These are phyloP conservation scores for Hyphopichia pseudoburtonii DNA, from an alignment of 1,139 yeast genomes.

Conservation along the genomic window DNA sequence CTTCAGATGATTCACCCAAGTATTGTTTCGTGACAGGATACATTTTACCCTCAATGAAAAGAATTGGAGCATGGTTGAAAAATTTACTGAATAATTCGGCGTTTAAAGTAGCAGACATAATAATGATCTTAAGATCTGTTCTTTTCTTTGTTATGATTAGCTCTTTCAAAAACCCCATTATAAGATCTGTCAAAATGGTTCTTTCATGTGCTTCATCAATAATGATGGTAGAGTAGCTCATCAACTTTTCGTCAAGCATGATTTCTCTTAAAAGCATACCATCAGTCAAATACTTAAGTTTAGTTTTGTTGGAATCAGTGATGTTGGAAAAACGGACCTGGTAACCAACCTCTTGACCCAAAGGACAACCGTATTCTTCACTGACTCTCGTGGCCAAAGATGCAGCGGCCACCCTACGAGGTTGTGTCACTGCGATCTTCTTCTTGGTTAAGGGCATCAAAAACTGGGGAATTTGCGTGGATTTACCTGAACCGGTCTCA, in stretches of 20 bases:
- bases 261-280: slow-evolving; percentile 95
- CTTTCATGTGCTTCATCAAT: slow-evolving; percentile 98
- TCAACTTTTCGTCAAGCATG: slow-evolving; percentile 68
- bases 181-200: slow-evolving; percentile 84
- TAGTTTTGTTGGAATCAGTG: slow-evolving; percentile 47
- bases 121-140: slow-evolving; percentile 57
- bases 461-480: slow-evolving; percentile 96
- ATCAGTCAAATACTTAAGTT: slow-evolving; percentile 85
- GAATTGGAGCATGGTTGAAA: slow-evolving; percentile 74
- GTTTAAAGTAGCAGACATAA: slow-evolving; percentile 96
- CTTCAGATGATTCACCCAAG: slow-evolving; percentile 58
- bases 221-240: slow-evolving; percentile 72
- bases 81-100: slow-evolving; percentile 85
- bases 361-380: slow-evolving; percentile 73
- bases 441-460: slow-evolving; percentile 53
- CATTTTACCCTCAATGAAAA: slow-evolving; percentile 87
- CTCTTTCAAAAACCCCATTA: slow-evolving; percentile 82
- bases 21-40: slow-evolving; percentile 78
- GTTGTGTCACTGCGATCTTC: slow-evolving; percentile 89
- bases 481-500: slow-evolving; percentile 98
- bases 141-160: slow-evolving; percentile 49
- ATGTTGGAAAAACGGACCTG: slow-evolving; percentile 75
- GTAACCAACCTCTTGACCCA: slow-evolving; percentile 91
- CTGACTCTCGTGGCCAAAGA: slow-evolving; percentile 91
- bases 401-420: slow-evolving; percentile 96